A percentile compares a stretch with the other conserved stretches of the same genome.
phyloP scores from a whole-genome alignment of 2,329 filamentous ascomycete species.

The Neofusicoccum sp. region DNA sequence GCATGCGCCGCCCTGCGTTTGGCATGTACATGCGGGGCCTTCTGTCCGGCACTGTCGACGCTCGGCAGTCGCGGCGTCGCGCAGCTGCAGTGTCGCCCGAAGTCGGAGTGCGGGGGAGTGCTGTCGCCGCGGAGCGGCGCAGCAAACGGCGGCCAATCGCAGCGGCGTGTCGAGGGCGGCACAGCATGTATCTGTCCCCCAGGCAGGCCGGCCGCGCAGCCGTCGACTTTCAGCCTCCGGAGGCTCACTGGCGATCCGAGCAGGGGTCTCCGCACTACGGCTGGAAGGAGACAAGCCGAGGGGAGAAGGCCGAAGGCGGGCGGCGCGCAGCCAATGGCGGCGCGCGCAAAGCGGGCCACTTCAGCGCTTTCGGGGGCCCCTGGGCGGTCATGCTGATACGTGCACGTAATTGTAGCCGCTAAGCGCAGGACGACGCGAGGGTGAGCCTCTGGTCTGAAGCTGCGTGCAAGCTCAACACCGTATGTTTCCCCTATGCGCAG shows the following conservation, averaged over 20 bases:
- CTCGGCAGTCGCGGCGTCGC: background rate
- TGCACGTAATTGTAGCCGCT: conserved; percentile 21
- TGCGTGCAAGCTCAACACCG: conserved; percentile 17
- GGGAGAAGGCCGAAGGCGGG: conserved; percentile 6
- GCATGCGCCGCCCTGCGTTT: background rate
- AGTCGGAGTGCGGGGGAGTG: background rate
- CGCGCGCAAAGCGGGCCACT: background rate
- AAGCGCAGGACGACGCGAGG: conserved; percentile 24
- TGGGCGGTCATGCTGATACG: conserved; percentile 7
- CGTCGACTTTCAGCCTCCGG: conserved; percentile 1
- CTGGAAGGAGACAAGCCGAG: conserved; percentile 4
- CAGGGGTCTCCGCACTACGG: conserved; percentile 5
- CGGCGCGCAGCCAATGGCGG: background rate
- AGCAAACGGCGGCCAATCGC: background rate
- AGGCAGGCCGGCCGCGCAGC: too few species aligned
- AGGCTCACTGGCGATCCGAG: conserved; percentile 13
- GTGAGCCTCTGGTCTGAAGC: background rate
- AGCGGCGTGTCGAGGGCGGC: background rate
- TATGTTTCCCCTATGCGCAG: conserved; percentile 26
- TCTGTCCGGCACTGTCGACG: background rate
- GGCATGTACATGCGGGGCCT: background rate
- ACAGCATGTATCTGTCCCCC: background rate
- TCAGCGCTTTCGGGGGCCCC: background rate
- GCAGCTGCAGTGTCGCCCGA: background rate
- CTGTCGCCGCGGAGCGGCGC: background rate